Evolutionary conservation across 1,284 basidiomycete genomes (phyloP), one percentile per base, ranked within the genome.

Genomic region (Ceratobasidium sp.): DNA sequence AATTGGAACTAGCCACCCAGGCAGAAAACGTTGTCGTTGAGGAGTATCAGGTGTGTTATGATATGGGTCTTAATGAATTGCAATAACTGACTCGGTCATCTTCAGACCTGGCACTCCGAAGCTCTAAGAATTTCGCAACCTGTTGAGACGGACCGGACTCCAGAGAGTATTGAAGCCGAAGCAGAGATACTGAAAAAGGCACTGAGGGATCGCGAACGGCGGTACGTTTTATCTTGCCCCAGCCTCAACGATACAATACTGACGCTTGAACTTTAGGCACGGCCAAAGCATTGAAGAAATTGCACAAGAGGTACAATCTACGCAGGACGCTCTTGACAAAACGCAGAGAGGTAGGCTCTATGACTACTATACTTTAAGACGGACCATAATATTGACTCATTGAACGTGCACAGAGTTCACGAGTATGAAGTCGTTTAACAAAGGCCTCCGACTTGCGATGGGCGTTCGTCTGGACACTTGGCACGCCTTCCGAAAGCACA

Each of bases 401-500:
- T 51, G 31, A 36, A n/a, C 14, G 15, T 27, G 29, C 29, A 17
- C 29, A 73, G 69, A 73, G 29, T 45, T 73, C 47, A 24, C 24
- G 6, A 45, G 45, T 1, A 73, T 73, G 56, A 73, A 73, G 33
- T 62, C 69, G 27, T 73, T 73, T 33, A 73, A 62, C 57, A 73
- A 73, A 33, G 69, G 69, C 9, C n/a, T 73, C 29, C 45, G 36
- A 33, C 57, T 62, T 27, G 69, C 69, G 11, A 62, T 73, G 69
- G 51, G 50, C 48, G 19, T 86, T 15, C 93, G 97, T 29, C 82
- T 92, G 74, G 81, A 85, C 14, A 89, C 89, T 78, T 99, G 97
- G 97, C 88, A 92, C 74, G 89, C 92, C 67, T 97, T 98, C 85
- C 90, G 97, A 66, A 87, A 89, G 9, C 91, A 93, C 79, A 96